Base-by-base conservation (phyloP, 2,329 filamentous ascomycete species). In the Aspergillus vadensis region DNA sequence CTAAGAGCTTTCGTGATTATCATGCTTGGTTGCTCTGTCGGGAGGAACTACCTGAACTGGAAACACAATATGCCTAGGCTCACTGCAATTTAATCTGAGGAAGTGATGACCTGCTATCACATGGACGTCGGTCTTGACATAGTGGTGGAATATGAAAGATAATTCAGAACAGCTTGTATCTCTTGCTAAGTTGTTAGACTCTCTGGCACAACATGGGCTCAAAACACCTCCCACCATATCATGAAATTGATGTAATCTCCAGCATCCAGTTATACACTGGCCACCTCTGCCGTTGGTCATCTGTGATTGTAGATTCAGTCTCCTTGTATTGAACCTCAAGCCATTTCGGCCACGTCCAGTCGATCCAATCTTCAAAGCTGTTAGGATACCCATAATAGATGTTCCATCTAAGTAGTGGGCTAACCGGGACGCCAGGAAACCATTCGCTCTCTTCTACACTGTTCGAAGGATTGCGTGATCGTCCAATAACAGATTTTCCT, bases 341-440 rank as follows among this genome's bases (percentile, higher is more conserved):
- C 53, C 53, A 56, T 4, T 25, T 9, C 17, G 39, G 41, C 53
- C 53, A 56, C 47, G 53, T 5, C 53, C 53, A 56, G 41, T 56
- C 27, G 21, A 56, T 48, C 53, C 41, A 56, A 10, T 47, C 53
- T 6, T 5, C n/a, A 38, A 48, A 47, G 17, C 1, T 2, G 30
- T 5, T n/a, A 7, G 36, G 53, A 5, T 25, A 17, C 14, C 53
- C 7, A 14, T 32, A 48, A 23, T 15, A 19, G 2, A 21, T 17
- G 27, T 56, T 56, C 53, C 53, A 56, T 48, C 41, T 27, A n/a
- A 56, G 53, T 5, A 56, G 27, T 14, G 53, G 41, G 19, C 53
- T 56, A 10, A 56, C 48, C 1, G 41, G 7, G 4, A 56, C 53
- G n/a, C 53, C 53, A 30, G 41, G 53, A 19, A 56, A 25, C 12